phyloP scores from a whole-genome alignment of 192 early-diverging fungal species.

The Umbelopsis isabellina region DNA sequence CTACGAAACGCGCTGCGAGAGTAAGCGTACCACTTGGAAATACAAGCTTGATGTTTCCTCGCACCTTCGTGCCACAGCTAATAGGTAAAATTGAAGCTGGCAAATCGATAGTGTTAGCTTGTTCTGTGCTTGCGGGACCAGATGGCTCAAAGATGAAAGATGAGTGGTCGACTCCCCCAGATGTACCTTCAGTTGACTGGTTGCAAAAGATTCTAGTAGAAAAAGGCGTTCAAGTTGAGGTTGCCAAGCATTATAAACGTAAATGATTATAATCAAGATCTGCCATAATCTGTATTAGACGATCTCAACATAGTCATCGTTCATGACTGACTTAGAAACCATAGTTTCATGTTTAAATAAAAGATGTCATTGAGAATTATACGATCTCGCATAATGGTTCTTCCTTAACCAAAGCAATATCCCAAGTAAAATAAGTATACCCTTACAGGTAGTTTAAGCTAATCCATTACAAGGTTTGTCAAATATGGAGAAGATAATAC shows the following conservation, averaged over 20 bases:
- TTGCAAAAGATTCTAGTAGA: neutral
- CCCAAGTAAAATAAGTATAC: no score
- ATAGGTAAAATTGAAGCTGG: neutral
- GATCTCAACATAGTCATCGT: no score
- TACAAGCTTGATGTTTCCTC: constrained; percentile 17
- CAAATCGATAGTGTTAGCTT: neutral
- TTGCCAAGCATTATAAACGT: constrained; percentile 9
- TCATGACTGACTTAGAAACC: no score
- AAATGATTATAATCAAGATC: neutral
- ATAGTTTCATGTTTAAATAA: no score
- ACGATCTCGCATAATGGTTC: no score
- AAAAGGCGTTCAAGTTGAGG: constrained; percentile 19
- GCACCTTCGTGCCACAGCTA: constrained; percentile 7
- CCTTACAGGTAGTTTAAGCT: no score
- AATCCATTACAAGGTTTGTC: no score
- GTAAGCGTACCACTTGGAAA: constrained; percentile 8
- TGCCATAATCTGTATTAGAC: no score
- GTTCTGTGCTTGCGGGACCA: neutral
- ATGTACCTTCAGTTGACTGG: neutral
- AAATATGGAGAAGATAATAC: no score
- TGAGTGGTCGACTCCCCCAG: neutral
- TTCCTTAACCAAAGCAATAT: no score
- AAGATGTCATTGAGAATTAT: no score
- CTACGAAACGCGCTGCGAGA: neutral
- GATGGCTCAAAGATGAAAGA: neutral